Evolutionary conservation across 192 early-diverging fungal species (phyloP).

Genomic region (Coemansia sp.): DNA sequence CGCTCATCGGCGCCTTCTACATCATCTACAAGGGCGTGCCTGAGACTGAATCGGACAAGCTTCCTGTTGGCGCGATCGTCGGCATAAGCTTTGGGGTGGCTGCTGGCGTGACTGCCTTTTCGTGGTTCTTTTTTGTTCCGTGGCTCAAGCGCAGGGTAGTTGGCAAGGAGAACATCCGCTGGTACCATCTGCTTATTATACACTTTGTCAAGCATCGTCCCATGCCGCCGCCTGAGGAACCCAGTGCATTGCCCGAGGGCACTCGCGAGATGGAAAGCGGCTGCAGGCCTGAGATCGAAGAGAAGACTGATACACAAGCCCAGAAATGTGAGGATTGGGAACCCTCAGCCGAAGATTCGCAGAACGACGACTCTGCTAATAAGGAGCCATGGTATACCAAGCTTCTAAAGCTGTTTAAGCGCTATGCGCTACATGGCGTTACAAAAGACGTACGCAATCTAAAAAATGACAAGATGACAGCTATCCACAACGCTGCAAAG

Average conservation of each 20-base stretch:
- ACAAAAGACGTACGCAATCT: constrained; percentile 58
- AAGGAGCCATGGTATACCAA: constrained; percentile 11
- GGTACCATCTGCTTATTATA: constrained; percentile 71
- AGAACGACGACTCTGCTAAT: constrained; percentile 6
- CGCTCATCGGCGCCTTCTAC: constrained; percentile 65
- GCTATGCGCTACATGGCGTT: constrained; percentile 47
- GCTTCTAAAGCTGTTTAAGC: constrained; percentile 11
- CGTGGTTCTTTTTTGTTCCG: constrained; percentile 65
- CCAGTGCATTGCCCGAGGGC: constrained; percentile 17
- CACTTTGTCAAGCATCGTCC: constrained; percentile 59
- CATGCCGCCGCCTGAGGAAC: constrained; percentile 21
- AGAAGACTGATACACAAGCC: constrained; percentile 12
- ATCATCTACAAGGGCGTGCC: constrained; percentile 72
- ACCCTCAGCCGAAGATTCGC: constrained; percentile 7
- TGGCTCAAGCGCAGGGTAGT: constrained; percentile 65
- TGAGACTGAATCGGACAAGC: constrained; percentile 37
- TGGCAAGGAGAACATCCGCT: constrained; percentile 65
- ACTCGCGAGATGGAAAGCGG: constrained; percentile 32
- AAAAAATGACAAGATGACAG: constrained; percentile 44
- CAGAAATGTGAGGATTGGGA: constrained; percentile 19
- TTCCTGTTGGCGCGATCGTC: constrained; percentile 55
- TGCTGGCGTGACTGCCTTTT: constrained; percentile 55
- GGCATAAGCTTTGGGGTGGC: constrained; percentile 67
- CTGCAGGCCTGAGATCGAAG: constrained; percentile 20
- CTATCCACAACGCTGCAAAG: constrained; percentile 64